Evolutionary conservation across 2,329 filamentous ascomycete genomes (phyloP), one percentile per base, ranked within the genome.

Genomic region (Alternaria rosae): DNA sequence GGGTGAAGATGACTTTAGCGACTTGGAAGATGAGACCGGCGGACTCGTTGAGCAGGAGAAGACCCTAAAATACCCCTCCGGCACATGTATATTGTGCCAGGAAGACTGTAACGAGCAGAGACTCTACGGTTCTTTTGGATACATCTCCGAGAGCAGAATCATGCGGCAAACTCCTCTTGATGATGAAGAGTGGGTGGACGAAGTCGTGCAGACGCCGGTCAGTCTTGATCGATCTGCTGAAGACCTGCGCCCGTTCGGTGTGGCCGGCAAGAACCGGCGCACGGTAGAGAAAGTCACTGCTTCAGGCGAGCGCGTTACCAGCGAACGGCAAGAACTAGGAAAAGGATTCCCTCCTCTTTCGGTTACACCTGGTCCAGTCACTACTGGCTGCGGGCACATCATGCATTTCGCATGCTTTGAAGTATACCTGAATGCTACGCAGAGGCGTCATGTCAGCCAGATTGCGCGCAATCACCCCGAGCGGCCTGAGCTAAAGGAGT

Each of bases 371-470:
- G 95, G 94, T 0, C 92, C 94, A 0, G 91, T 98, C 2, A 92
- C 94, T 11, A 92, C 92, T 35, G 93, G 94, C 10, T 99, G 95
- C 79, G 95, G 95, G 3, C 95, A 99, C 78, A 96, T 99, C 74
- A 99, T 99, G 95, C 95, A 99, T 78, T 98, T 92, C 77, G 89
- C 88, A 69, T 99, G 95, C 80, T 99, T 99, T 76, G 93, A 97
- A 73, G 88, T 91, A 42, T 99, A 98, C 75, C 91, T 92, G 67
- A 88, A 92, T 47, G 93, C 94, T 5, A 97, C 93, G 0, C 85
- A 90, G 55, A 87, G 94, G 62, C 88, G 95, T 41, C 96, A 99
- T 76, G 88, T 87, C 20, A 92, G 95, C 72, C 95, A 99, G 77
- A 97, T 99, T 78, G 94, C 95, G 8, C 88, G 95, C 13, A 92